Evolutionary conservation across 1,284 basidiomycete species (phyloP).

Genomic region (Kwoniella shivajii): DNA sequence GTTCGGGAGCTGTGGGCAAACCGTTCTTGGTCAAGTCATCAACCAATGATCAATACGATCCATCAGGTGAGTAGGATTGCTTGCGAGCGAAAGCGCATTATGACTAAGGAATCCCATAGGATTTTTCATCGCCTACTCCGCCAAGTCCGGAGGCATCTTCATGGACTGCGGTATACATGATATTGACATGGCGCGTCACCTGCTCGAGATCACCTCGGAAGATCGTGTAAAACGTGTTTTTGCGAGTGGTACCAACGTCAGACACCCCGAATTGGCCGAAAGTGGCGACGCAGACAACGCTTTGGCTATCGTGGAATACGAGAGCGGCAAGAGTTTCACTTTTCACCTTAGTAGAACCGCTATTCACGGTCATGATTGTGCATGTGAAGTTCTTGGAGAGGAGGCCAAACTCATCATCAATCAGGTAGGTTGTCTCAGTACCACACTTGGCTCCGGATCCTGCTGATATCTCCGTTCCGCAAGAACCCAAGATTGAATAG

Average conservation of each 20-base stretch:
- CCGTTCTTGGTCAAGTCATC: constrained; percentile 22
- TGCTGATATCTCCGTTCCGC: background rate
- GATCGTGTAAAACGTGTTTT: constrained; percentile 6
- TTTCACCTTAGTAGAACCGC: constrained; percentile 24
- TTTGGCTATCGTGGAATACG: constrained; percentile 22
- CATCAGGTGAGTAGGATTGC: background rate
- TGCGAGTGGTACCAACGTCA: constrained; percentile 19
- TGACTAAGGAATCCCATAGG: background rate
- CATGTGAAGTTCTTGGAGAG: constrained; percentile 20
- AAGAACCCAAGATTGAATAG: constrained; percentile 20
- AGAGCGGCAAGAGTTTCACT: constrained; percentile 15
- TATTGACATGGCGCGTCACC: constrained; percentile 23
- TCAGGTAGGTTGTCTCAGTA: constrained; percentile 6
- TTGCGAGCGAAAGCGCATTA: background rate
- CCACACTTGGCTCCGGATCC: background rate
- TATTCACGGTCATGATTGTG: constrained; percentile 18
- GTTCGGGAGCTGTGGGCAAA: constrained; percentile 12
- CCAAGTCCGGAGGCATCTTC: constrained; percentile 28
- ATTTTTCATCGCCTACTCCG: constrained; percentile 19
- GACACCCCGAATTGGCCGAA: constrained; percentile 21
- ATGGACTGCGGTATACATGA: constrained; percentile 35
- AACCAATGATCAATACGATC: constrained; percentile 22
- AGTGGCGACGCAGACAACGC: constrained; percentile 28
- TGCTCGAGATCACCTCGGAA: constrained; percentile 16
- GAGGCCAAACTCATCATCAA: constrained; percentile 23